Conservation (phyloP, 140 eudicot genomes). For the Senecio squalidus region DNA sequence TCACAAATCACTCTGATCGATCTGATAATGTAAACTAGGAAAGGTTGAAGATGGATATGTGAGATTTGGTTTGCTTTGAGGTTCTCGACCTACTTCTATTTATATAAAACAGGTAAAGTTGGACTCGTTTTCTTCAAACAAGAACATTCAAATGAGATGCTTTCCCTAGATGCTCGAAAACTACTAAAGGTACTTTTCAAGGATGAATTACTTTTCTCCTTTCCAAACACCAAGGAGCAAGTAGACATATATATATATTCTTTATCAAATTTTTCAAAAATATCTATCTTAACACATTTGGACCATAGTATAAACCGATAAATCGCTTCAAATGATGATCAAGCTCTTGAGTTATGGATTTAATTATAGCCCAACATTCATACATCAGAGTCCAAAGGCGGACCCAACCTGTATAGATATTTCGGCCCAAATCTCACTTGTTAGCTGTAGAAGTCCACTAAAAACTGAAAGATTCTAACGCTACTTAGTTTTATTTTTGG, state of each 20-base stretch:
- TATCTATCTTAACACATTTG: slow-evolving; percentile 7
- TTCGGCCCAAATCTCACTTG: slow-evolving; percentile 11
- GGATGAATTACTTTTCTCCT: slow-evolving; percentile 45
- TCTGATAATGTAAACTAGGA: slow-evolving; percentile 12
- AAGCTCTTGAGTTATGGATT: neutral
- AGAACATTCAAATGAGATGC: slow-evolving; percentile 63
- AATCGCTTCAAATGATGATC: slow-evolving; percentile 1
- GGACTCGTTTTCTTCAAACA: slow-evolving; percentile 23
- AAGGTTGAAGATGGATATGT: slow-evolving; percentile 20
- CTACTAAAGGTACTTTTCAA: slow-evolving; percentile 48
- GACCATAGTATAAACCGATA: slow-evolving; percentile 4
- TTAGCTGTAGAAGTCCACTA: slow-evolving; percentile 21
- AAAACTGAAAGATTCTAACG: slow-evolving; percentile 21
- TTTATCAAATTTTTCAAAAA: slow-evolving; percentile 9
- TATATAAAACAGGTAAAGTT: slow-evolving; percentile 39
- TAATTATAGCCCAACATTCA: no score
- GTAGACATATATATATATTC: slow-evolving; percentile 30
- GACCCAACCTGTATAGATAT: no score
- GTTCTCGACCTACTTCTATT: slow-evolving; percentile 45
- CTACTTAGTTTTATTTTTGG: slow-evolving; percentile 17
- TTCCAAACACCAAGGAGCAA: slow-evolving; percentile 45
- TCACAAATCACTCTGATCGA: slow-evolving; percentile 24
- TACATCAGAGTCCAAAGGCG: no score
- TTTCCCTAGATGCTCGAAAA: slow-evolving; percentile 62
- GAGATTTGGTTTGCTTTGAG: slow-evolving; percentile 39